Evolutionary conservation across 441 rosid genomes (phyloP).

Genomic region (Rhodomyrtus psidioides): DNA sequence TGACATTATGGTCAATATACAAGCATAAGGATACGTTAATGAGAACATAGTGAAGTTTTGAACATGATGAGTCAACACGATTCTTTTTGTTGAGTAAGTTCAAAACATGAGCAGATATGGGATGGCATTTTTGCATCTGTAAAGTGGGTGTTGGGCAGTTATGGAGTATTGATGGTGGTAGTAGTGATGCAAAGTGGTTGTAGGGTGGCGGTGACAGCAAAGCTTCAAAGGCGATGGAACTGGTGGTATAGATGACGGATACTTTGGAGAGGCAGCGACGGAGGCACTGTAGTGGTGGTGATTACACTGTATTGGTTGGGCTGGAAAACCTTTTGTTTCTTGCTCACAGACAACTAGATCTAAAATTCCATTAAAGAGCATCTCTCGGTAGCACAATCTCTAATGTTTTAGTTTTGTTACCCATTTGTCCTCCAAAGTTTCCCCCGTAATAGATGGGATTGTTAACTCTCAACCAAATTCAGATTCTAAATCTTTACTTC

Average conservation of each 20-base stretch:
- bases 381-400: neutral
- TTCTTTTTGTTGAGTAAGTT: neutral
- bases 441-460: neutral
- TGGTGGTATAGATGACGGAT: neutral
- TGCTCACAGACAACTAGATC: neutral
- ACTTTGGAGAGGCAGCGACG: neutral
- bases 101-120: neutral
- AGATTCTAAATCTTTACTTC: neutral
- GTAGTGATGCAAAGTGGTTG: neutral
- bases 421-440: neutral
- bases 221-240: neutral
- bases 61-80: neutral
- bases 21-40: neutral
- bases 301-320: neutral
- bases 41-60: neutral
- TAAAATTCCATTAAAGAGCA: neutral
- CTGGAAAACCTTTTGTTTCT: neutral
- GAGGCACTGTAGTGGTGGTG: neutral
- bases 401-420: neutral
- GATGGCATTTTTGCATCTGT: neutral
- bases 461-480: neutral
- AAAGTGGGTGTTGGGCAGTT: neutral
- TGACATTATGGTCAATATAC: neutral
- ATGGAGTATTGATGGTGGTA: neutral
- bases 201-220: neutral